A percentile compares a stretch with the other conserved stretches of the same genome.
These are phyloP conservation scores for Trametes versicolor DNA, from an alignment of 1,284 basidiomycete genomes.

Conservation along the genomic window DNA sequence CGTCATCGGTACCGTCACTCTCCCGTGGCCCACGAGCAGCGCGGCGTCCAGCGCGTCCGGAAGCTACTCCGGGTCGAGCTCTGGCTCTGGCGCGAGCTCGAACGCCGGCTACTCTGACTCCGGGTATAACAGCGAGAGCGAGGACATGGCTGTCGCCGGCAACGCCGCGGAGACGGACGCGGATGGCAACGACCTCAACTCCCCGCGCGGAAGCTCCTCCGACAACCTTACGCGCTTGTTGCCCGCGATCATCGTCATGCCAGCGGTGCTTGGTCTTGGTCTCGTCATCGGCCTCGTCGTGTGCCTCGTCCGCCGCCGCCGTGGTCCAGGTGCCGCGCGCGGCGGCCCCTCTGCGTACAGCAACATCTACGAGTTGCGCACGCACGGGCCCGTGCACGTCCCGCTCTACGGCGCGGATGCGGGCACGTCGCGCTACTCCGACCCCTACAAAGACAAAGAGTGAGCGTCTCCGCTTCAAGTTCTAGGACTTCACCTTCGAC, in stretches of 20 bases:
- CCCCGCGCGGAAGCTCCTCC: constrained; percentile 24
- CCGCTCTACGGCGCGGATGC: constrained; percentile 42
- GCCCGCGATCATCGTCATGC: constrained; percentile 39
- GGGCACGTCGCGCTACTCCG: constrained; percentile 34
- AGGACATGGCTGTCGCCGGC: constrained; percentile 27
- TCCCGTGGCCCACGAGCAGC: constrained; percentile 15
- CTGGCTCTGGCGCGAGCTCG: constrained; percentile 6
- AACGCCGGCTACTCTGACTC: constrained; percentile 11
- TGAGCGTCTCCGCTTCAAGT: not conserved
- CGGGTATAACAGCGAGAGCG: constrained; percentile 4
- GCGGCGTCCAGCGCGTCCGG: not conserved
- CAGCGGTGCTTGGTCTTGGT: constrained; percentile 30
- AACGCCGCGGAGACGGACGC: constrained; percentile 31
- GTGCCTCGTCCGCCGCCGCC: constrained; percentile 32
- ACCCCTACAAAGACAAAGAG: constrained; percentile 39
- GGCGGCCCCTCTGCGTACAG: constrained; percentile 38
- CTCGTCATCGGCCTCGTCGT: constrained; percentile 32
- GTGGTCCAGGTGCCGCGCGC: constrained; percentile 12
- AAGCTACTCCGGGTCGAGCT: constrained; percentile 6
- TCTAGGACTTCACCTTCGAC: not conserved
- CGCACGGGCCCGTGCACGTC: constrained; percentile 27
- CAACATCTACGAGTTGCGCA: constrained; percentile 35
- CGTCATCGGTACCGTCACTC: constrained; percentile 19
- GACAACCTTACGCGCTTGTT: constrained; percentile 39
- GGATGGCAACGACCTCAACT: constrained; percentile 25